Conservation (phyloP, 1,284 basidiomycete genomes). For the Cystobasidium slooffiae region DNA sequence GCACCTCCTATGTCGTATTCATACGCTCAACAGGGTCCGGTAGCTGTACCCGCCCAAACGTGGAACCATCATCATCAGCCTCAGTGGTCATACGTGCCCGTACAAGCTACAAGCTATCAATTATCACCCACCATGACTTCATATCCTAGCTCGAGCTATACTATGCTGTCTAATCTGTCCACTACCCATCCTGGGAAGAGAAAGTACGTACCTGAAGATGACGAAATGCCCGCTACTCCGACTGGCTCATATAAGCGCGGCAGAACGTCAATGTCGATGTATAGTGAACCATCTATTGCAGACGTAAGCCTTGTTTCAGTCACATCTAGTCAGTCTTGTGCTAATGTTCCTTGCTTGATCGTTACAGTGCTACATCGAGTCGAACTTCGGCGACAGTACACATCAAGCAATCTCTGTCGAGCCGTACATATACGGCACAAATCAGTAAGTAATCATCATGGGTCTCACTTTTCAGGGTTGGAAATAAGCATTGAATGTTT, state of each 20-base stretch:
- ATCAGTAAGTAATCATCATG: too few species aligned
- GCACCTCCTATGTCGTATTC: background rate
- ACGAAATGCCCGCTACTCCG: background rate
- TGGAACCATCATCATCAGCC: constrained; percentile 16
- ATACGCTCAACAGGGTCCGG: background rate
- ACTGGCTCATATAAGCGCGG: constrained; percentile 13
- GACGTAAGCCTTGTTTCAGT: background rate
- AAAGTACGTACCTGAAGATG: constrained; percentile 3
- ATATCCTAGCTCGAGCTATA: background rate
- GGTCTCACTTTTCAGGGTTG: too few species aligned
- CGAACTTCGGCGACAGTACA: too few species aligned
- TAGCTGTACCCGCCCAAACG: background rate
- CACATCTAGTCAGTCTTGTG: too few species aligned
- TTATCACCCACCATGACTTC: background rate
- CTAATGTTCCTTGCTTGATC: too few species aligned
- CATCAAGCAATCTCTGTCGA: too few species aligned
- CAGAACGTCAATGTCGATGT: background rate
- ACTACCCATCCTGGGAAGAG: background rate
- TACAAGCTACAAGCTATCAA: background rate
- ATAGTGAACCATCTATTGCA: background rate
- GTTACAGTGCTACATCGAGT: too few species aligned
- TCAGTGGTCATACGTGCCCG: background rate
- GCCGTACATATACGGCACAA: too few species aligned
- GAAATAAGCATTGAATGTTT: too few species aligned
- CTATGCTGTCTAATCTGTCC: constrained; percentile 4